Evolutionary conservation across 2,329 filamentous ascomycete species (phyloP), one percentile per base, ranked within the genome.

Genomic region (Alternaria arborescens): DNA sequence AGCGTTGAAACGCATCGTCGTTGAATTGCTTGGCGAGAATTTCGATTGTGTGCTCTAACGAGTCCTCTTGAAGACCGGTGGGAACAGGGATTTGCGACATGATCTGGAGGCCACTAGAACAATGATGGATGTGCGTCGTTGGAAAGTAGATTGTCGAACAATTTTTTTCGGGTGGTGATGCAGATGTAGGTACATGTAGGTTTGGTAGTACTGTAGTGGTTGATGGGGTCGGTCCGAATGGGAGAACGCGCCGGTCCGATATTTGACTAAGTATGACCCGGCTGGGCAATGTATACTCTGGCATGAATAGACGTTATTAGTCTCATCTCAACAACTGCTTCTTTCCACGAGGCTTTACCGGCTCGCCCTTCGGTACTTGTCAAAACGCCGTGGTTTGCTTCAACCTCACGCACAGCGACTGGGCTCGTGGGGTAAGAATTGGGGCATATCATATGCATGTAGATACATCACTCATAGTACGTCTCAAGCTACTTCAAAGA

Each of bases 31-130:
- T 48, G 22, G 46, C 47, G 14, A 62, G 32, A 16, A 55, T 62
- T 18, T 60, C 42, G 18, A 56, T 32, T 12, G 56, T 46, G 22
- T 62, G 60, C 11, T 62, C 60, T 46, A 52, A 14, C 11, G 60
- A 22, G 10, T 62, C 60, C 32, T 62, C 47, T 7, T 24, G 11
- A 5, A 60, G 47, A 8, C 56, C 57, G 8, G 30, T 22, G 1
- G 60, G 60, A 10, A 62, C 8, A 5, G 57, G 57, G 5, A 60
- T 60, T 22, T 51, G 32, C n/a, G 43, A 41, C 53, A 48, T 55
- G 3, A 3, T 44, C 3, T n/a, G 7, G 12, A 16, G 7, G 20
- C 20, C 5, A 24, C 11, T 14, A 42, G 18, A 12, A 18, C 2
- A 36, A 0, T 12, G 6, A 38, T 3, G 8, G 1, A 8, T 24